Evolutionary conservation across 345 rosid genomes (phyloP), one percentile per base, ranked within the genome.

Genomic region (Citrus maxima): DNA sequence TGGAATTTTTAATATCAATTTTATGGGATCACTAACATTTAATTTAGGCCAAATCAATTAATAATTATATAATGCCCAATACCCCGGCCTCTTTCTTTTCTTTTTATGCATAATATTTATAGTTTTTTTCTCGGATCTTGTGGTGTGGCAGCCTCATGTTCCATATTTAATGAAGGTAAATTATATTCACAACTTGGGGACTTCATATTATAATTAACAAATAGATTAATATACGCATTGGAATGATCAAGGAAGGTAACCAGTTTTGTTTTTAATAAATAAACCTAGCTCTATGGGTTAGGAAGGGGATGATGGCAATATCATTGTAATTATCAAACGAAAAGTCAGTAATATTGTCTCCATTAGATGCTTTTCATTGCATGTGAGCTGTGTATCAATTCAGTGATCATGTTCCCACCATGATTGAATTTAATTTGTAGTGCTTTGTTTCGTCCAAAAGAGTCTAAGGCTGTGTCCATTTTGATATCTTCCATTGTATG

Each of bases 101-200:
- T 65, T 25, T 24, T 1, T 2, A 62, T 56, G 62, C 56, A 51
- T 16, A 19, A 19, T 46, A 30, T 66, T 73, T 70, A 19, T 67
- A 68, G 66, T 35, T 30, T 66, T 35, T 66, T 58, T 81, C 83
- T 83, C 80, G 86, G 88, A 85, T 87, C 86, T 18, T 75, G 74
- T 76, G 62, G 54, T 18, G 72, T 71, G 76, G 79, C 78, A 73
- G 71, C 49, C 63, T 75, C 79, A 49, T 81, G 63, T 75, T 77
- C 75, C 61, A 35, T 38, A 64, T 70, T 40, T 59, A 4, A 59
- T 21, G 66, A 63, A 77, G 35, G 72, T 30, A 34, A 56, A 56
- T 72, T 54, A 56, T 72, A 56, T 72, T 32, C 5, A 72, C 75
- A 21, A 55, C 46, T 55, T 72, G 75, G 5, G 22, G 22, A 13